These are phyloP conservation scores for Phialemonium atrogriseum DNA, from an alignment of 2,329 filamentous ascomycete species.

Conservation along the genomic window DNA sequence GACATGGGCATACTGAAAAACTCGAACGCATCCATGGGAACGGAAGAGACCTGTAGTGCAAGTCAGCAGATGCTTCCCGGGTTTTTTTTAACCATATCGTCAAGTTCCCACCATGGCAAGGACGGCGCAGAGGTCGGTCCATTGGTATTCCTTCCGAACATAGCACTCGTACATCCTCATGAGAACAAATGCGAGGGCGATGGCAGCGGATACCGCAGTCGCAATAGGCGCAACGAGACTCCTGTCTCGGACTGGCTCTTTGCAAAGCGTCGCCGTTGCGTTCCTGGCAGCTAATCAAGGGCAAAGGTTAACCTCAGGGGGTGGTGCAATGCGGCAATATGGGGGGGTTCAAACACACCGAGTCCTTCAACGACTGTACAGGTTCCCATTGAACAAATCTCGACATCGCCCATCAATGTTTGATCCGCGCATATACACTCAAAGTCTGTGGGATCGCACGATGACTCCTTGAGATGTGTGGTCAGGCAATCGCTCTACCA, in stretches of 20 bases:
- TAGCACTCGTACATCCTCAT: neutral
- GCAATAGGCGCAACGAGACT: neutral
- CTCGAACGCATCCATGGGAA: neutral
- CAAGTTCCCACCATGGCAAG: neutral
- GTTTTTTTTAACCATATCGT: too few relatives aligned
- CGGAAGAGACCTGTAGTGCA: neutral
- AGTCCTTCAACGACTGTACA: constrained; percentile 1
- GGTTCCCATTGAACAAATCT: neutral
- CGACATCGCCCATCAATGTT: neutral
- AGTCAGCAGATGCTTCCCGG: neutral
- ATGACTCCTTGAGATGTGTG: neutral
- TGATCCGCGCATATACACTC: neutral
- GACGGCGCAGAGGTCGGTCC: neutral
- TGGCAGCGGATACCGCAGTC: neutral
- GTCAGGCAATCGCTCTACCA: neutral
- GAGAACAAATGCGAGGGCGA: neutral
- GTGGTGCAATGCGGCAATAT: neutral
- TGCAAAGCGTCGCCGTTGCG: neutral
- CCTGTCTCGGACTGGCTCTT: constrained; percentile 1
- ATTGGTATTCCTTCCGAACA: neutral
- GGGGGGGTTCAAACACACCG: neutral
- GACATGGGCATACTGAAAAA: neutral
- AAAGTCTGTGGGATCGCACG: neutral
- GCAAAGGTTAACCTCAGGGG: neutral
- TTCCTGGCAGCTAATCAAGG: neutral